Base-by-base conservation (phyloP, 768 basidiomycete genomes). In the Tubosaeta sp. region DNA sequence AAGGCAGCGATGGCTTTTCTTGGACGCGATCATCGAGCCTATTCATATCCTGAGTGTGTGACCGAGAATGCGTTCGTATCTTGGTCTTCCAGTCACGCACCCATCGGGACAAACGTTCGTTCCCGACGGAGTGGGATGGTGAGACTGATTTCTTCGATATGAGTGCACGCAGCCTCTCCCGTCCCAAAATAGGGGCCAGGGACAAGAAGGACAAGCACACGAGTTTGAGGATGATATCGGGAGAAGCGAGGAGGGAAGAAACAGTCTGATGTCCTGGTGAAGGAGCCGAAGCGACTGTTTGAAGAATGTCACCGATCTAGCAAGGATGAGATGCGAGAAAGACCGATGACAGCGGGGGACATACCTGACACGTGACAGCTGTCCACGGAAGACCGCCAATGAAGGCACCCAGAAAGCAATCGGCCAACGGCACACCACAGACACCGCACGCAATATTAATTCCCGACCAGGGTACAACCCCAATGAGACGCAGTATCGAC, bases 371-470 rank as follows among this genome's bases (percentile, higher is more conserved):
- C 58, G 91, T 93, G 51, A 94, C 91, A 27, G 91, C 89, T 47
- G 91, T 93, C 91, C 91, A 93, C 0, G 91, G 91, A 42, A 93
- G 67, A 49, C 82, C 80, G 2, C 91, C 91, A 50, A 93, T 90
- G 72, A 93, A 91, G 6, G 85, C 78, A 34, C 89, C 91, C 46
- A 92, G 72, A 64, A 85, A 75, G 63, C 90, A 92, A 66, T 92
- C 88, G 51, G 73, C 65, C 45, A 90, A 63, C 8, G 83, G 72
- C 14, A 97, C 91, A 32, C 88, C 87, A 60, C 88, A 90, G 26
- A 95, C 91, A 47, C 94, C 94, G 69, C 88, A 95, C 42, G 94
- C 94, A 52, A 97, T 88, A 68, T 97, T 97, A 76, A 97, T 92
- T 53, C 91, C 93, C 52, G 90, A 91, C 95, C 95, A 97, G 6